Conservation (phyloP, 2,329 filamentous ascomycete genomes). For the Epichloe aotearoae region DNA sequence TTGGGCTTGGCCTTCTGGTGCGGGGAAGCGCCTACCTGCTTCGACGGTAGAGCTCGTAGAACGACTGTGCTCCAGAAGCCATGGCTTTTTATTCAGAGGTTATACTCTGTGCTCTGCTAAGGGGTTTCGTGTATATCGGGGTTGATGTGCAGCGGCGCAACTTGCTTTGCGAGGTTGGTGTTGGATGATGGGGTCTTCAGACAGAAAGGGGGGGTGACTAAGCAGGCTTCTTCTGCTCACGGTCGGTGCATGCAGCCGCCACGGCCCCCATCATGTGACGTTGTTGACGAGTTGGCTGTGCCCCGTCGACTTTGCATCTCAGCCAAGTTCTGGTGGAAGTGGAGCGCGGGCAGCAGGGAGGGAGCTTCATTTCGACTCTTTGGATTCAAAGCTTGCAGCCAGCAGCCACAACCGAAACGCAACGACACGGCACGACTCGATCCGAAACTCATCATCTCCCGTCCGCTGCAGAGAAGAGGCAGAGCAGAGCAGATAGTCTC, state of each 20-base stretch:
- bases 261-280: conserved; percentile 23
- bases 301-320: not conserved
- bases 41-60: conserved; percentile 94
- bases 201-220: not conserved
- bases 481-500: not conserved
- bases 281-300: conserved; percentile 11
- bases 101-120: not conserved
- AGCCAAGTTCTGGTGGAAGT: not conserved
- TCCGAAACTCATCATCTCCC: not conserved
- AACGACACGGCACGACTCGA: not conserved
- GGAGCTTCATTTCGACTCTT: not conserved
- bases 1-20: not conserved
- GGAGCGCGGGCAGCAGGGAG: not conserved
- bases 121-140: not conserved
- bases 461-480: not conserved
- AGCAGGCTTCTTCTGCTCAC: not conserved
- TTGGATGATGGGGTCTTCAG: not conserved
- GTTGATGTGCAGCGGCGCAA: not conserved
- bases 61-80: conserved; percentile 41
- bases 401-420: not conserved
- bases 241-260: not conserved
- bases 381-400: not conserved
- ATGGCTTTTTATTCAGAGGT: conserved; percentile 17
- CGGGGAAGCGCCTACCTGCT: conserved; percentile 62
- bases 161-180: conserved; percentile 1